A percentile compares a stretch with the other conserved stretches of the same genome.
These are phyloP conservation scores for Dactylonectria estremocensis DNA, from an alignment of 2,329 filamentous ascomycete genomes.

Conservation along the genomic window DNA sequence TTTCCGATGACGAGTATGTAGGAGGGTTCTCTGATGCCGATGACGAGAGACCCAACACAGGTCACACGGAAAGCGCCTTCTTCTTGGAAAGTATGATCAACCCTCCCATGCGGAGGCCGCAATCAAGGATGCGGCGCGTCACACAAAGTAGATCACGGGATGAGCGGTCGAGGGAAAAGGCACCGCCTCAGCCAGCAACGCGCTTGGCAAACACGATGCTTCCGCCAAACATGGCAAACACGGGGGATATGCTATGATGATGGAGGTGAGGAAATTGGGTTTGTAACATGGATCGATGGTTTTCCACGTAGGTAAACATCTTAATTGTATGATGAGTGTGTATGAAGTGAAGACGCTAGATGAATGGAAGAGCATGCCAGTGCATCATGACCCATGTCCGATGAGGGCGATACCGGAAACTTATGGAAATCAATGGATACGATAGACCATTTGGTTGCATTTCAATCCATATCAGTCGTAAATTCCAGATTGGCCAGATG, in stretches of 20 bases:
- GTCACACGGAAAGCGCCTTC: slow-evolving; percentile 64
- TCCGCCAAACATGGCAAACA: slow-evolving; percentile 52
- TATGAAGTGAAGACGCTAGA: slow-evolving; percentile 21
- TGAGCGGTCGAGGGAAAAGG: slow-evolving; percentile 51
- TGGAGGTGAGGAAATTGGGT: slow-evolving; percentile 9
- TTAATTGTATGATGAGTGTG: slow-evolving; percentile 33
- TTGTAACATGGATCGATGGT: slow-evolving; percentile 3
- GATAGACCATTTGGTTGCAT: slow-evolving; percentile 16
- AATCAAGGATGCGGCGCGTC: slow-evolving; percentile 57
- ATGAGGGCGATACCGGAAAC: slow-evolving; percentile 5
- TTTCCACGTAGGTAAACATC: slow-evolving; percentile 21
- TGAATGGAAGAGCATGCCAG: slow-evolving; percentile 5
- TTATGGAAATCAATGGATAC: slow-evolving; percentile 12
- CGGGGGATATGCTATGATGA: slow-evolving; percentile 55
- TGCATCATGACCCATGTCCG: slow-evolving; percentile 19
- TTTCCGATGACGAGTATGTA: slow-evolving; percentile 82
- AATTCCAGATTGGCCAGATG: too few species aligned
- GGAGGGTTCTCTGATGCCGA: slow-evolving; percentile 87
- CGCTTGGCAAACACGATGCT: slow-evolving; percentile 56
- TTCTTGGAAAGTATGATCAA: slow-evolving; percentile 75
- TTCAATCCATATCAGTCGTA: background rate
- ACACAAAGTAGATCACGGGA: slow-evolving; percentile 54
- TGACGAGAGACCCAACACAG: slow-evolving; percentile 64
- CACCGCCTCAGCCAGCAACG: slow-evolving; percentile 59
- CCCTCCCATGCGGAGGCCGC: slow-evolving; percentile 69